Evolutionary conservation across 768 basidiomycete species (phyloP), one percentile per base, ranked within the genome.

Genomic region (Boletales sp.): DNA sequence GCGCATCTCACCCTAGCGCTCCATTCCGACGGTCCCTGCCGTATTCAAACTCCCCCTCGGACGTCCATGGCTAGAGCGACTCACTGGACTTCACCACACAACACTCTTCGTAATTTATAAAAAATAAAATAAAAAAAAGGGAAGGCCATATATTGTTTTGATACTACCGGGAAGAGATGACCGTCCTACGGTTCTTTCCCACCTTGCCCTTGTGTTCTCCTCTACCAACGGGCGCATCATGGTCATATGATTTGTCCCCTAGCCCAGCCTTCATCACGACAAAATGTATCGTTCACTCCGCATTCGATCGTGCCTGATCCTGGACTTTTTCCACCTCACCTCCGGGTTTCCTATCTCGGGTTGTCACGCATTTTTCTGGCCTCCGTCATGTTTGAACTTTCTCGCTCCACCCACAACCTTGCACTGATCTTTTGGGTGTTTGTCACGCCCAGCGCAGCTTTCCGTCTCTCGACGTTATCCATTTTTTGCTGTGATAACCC

Each of bases 221-320:
- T 17, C n/a, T 15, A 9, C 15, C 13, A 15, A 15, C 37, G 40
- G 58, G 61, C 55, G 61, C 57, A 63, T 63, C 60, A 63, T 25
- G 44, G 8, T 10, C 13, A 13, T 44, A 31, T 49, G 51, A 54
- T 54, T 33, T 6, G 21, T 38, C 39, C 25, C 42, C 43, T 48
- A n/a, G 55, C 51, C 15, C 51, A 59, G 49, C 59, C 48, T 57
- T 37, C 47, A 41, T 58, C 40, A 38, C 42, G 25, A 30, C 19
- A 36, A 30, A 48, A 61, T 44, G 18, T 44, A 43, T 19, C 28
- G 48, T 21, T 19, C 35, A 35, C 37, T 38, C 14, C n/a, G 14
- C 39, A 9, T 25, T n/a, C 15, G 2, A 30, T 17, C 31, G 61
- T 63, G 41, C 59, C 61, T 61, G 46, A 48, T 49, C 50, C 46